Percentiles rank a stretch among this genome's conserved stretches.
Evolutionary conservation across 768 basidiomycete species (phyloP).

Genomic region (Podaxis sp.): DNA sequence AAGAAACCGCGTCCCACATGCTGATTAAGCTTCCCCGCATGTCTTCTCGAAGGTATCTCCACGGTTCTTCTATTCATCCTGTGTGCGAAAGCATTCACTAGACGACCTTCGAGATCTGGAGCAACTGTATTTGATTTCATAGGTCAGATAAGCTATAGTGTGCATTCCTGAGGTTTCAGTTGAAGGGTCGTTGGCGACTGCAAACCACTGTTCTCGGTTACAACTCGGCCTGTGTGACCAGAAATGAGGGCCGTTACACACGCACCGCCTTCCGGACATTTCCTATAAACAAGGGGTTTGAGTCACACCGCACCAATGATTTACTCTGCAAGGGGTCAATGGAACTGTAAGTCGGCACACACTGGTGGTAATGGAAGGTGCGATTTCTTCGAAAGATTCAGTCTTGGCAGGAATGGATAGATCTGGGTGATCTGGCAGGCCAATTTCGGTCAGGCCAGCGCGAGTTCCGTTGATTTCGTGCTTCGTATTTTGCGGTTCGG

Average conservation of each 20-base stretch:
- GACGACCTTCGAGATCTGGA: background rate
- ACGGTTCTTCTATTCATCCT: background rate
- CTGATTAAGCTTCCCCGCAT: background rate
- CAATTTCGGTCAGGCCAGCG: background rate
- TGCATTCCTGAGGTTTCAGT: background rate
- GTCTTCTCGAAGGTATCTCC: background rate
- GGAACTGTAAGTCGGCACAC: background rate
- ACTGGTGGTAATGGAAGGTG: slow-evolving; percentile 7
- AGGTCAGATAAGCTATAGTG: background rate
- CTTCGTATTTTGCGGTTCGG: background rate
- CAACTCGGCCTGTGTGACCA: background rate
- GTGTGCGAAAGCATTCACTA: background rate
- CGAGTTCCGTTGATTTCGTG: slow-evolving; percentile 10
- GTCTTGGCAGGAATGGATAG: background rate
- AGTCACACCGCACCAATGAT: background rate
- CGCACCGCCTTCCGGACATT: background rate
- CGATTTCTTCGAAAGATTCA: slow-evolving; percentile 10
- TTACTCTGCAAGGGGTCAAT: background rate
- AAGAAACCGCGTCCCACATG: background rate
- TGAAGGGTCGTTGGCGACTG: background rate
- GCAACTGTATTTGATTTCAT: background rate
- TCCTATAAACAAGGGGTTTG: background rate
- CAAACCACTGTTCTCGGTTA: background rate
- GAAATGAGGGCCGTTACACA: background rate
- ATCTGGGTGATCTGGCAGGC: background rate